phyloP scores from a whole-genome alignment of 306 rosid species.

The Elaeagnus macrophylla region DNA sequence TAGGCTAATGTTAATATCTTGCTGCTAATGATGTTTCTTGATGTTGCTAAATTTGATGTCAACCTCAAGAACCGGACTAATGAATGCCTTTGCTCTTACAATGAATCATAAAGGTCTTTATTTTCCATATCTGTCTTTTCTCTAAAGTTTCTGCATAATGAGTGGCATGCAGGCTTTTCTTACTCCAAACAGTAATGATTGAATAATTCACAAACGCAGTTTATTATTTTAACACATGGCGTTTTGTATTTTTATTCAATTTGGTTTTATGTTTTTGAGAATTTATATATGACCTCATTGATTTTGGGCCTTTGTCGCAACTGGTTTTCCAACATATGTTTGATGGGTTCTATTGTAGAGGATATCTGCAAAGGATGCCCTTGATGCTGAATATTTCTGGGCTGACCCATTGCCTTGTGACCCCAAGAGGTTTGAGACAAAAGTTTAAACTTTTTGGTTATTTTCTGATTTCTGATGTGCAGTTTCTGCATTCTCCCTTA shows the following conservation, averaged over 20 bases:
- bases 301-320: background rate
- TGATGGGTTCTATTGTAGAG: slow-evolving; percentile 28
- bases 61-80: too few species aligned
- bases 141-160: too few species aligned
- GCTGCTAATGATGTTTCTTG: too few species aligned
- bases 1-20: too few species aligned
- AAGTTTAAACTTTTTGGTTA: background rate
- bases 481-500: background rate
- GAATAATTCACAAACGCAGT: background rate
- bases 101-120: too few species aligned
- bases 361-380: slow-evolving; percentile 56
- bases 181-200: background rate
- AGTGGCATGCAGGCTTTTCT: too few species aligned
- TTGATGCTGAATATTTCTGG: slow-evolving; percentile 73
- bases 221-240: too few species aligned
- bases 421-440: slow-evolving; percentile 42
- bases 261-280: too few species aligned
- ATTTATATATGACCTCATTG: background rate
- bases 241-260: too few species aligned
- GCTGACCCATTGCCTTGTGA: slow-evolving; percentile 63
- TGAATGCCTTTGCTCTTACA: too few species aligned
- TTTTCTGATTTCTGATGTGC: background rate
- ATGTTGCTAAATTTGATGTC: too few species aligned
- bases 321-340: slow-evolving; percentile 11
- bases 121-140: too few species aligned